Percentiles rank a stretch among this genome's conserved stretches.
Conservation (phyloP, 805 yeast species). For the Candida coquimbonensis region DNA sequence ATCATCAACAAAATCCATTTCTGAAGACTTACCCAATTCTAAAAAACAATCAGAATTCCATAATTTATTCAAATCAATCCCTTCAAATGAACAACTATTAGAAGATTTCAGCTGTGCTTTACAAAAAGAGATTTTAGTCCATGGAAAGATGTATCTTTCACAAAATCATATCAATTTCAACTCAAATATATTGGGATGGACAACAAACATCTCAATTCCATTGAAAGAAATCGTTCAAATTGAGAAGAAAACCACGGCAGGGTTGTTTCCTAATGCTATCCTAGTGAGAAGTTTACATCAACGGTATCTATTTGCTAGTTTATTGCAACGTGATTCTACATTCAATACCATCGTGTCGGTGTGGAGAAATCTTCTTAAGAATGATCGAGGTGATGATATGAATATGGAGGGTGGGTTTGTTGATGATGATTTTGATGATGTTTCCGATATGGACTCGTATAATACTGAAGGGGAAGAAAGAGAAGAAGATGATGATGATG, state of each 20-base stretch:
- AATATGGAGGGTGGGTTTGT: conserved; percentile 7
- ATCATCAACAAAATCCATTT: no score
- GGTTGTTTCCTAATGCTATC: conserved; percentile 86
- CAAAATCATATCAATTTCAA: conserved; percentile 77
- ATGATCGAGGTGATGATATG: conserved; percentile 10
- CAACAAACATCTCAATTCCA: conserved; percentile 71
- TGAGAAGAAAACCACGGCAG: conserved; percentile 81
- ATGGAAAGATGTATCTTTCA: conserved; percentile 80
- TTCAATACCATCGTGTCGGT: conserved; percentile 47
- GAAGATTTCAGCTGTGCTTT: conserved; percentile 91
- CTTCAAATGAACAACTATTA: conserved; percentile 59
- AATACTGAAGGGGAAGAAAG: not conserved
- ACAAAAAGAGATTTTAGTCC: conserved; percentile 77
- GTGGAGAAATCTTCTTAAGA: conserved; percentile 45
- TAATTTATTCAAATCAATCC: conserved; percentile 58
- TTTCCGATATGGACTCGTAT: conserved; percentile 19
- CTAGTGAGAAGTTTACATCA: conserved; percentile 29
- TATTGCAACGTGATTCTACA: conserved; percentile 62
- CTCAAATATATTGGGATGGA: conserved; percentile 86
- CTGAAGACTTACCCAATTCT: conserved; percentile 14
- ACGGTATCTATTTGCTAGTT: conserved; percentile 79
- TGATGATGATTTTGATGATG: conserved; percentile 6
- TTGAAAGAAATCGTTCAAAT: conserved; percentile 65
- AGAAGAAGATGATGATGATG: conserved; percentile 6
- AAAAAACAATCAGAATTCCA: conserved; percentile 75